Evolutionary conservation across 805 yeast species (phyloP), one percentile per base, ranked within the genome.

Genomic region (Ogataea pini): DNA sequence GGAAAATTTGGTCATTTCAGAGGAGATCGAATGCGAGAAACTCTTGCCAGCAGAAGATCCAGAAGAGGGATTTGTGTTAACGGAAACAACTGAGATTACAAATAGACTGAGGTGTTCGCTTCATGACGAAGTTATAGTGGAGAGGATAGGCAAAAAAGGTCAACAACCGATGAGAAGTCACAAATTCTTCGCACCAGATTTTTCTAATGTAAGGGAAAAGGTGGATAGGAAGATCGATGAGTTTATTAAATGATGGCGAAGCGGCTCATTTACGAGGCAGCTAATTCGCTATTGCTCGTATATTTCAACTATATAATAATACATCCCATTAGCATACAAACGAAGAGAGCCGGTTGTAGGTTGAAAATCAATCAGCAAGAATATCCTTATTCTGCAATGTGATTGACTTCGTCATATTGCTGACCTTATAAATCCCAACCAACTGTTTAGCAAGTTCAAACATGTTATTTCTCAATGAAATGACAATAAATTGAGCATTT

Each of bases 401-500:
- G 20, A 89, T 86, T 61, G 96, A 88, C 63, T 78, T 77, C 2
- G 98, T 91, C 91, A 82, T 89, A 69, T 92, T 92, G 58, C 86
- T 81, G 50, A 86, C 91, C 67, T 95, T 94, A 73, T 91, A 95
- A 51, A 94, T 89, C 9, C 99, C 99, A 29, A 94, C 96, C 56
- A 94, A 74, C 61, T 90, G 94, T 58, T 89, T 86, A 2, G 99
- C 95, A 52, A 94, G 76, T 70, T 94, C 99, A 68, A 95, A 94
- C 99, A 94, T 94, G 65, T 95, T 94, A 67, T 94, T 92, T 68
- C 99, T 79, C 59, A 94, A 76, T 0, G 98, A 92, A 37, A 94
- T 94, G 28, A 94, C 99, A 62, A 94, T 82, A 59, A 94, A 94
- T 65, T 94, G 99, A 0, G 97, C 99, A 67, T 92, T 89, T 69